phyloP scores from a whole-genome alignment of 352 stramenopile species.

The Pythium pyrilobum region DNA sequence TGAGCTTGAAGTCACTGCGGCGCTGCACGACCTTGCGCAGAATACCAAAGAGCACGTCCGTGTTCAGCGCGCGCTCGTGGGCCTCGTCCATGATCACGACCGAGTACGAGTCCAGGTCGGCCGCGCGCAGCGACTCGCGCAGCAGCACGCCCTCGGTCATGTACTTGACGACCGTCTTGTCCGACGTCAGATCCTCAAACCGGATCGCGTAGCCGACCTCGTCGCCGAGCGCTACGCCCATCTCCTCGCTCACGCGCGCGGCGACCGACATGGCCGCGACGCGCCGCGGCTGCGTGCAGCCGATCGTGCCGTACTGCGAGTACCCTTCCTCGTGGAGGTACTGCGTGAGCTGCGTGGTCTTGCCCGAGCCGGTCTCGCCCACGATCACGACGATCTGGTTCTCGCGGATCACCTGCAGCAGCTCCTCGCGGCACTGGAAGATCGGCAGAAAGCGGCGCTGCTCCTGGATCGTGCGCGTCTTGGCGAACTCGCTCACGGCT shows the following conservation, averaged over 20 bases:
- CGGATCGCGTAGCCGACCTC: slow-evolving; percentile 92
- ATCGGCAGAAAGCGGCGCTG: slow-evolving; percentile 97
- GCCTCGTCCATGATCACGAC: slow-evolving; percentile 94
- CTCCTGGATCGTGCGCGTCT: slow-evolving; percentile 93
- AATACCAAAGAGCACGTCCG: slow-evolving; percentile 93
- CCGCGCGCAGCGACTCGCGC: slow-evolving; percentile 91
- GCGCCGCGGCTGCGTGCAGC: slow-evolving; percentile 97
- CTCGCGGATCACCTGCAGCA: slow-evolving; percentile 96
- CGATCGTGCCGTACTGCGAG: slow-evolving; percentile 88
- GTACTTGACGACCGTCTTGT: slow-evolving; percentile 98
- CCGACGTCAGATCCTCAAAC: slow-evolving; percentile 92
- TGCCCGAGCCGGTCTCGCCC: slow-evolving; percentile 96
- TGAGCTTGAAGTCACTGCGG: slow-evolving; percentile 88
- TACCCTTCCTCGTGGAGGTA: slow-evolving; percentile 92
- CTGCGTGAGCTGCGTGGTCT: slow-evolving; percentile 98
- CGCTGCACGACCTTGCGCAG: slow-evolving; percentile 88
- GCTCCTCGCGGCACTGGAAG: slow-evolving; percentile 92
- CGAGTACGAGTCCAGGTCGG: slow-evolving; percentile 84
- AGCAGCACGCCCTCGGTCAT: slow-evolving; percentile 91
- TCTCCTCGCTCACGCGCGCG: slow-evolving; percentile 97
- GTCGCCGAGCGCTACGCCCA: slow-evolving; percentile 90
- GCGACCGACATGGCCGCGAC: slow-evolving; percentile 99
- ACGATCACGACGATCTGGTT: slow-evolving; percentile 99
- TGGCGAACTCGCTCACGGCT: slow-evolving; percentile 94
- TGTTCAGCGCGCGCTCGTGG: slow-evolving; percentile 93